Evolutionary conservation across 192 early-diverging fungal genomes (phyloP).

Genomic region (Jimgerdemannia flammicorona): DNA sequence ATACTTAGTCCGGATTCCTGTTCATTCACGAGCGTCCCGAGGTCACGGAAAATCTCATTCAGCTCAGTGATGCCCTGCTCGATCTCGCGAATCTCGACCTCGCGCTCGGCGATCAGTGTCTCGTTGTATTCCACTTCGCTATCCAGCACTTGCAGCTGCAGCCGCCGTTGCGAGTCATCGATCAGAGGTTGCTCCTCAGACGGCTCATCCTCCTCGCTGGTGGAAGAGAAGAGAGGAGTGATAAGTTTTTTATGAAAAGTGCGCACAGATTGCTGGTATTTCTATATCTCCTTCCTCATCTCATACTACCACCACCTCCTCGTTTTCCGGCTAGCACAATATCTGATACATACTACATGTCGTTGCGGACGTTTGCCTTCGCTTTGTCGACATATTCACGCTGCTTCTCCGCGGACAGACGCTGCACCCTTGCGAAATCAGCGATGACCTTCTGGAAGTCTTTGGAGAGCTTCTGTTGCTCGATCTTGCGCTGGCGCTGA

Average conservation of each 20-base stretch:
- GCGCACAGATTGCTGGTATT: too few relatives aligned
- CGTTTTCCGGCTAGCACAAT: background rate
- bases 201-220: slow-evolving; percentile 34
- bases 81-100: slow-evolving; percentile 88
- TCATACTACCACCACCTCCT: slow-evolving; percentile 9
- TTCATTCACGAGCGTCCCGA: slow-evolving; percentile 96
- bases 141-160: slow-evolving; percentile 76
- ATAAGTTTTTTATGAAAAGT: too few relatives aligned
- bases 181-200: slow-evolving; percentile 59
- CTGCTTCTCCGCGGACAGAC: slow-evolving; percentile 78
- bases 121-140: slow-evolving; percentile 96
- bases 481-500: slow-evolving; percentile 70
- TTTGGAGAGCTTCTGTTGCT: slow-evolving; percentile 90
- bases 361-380: slow-evolving; percentile 38
- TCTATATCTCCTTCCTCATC: slow-evolving; percentile 22
- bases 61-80: slow-evolving; percentile 91
- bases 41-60: slow-evolving; percentile 96
- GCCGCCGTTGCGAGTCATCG: slow-evolving; percentile 44
- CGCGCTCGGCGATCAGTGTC: slow-evolving; percentile 88
- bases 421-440: slow-evolving; percentile 85
- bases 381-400: slow-evolving; percentile 82
- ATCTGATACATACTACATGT: slow-evolving; percentile 30
- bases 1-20: slow-evolving; percentile 88
- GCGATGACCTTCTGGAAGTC: slow-evolving; percentile 91
- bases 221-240: slow-evolving; percentile 3